A percentile compares a stretch with the other conserved stretches of the same genome.
These are phyloP conservation scores for Trichoderma sp. DNA, from an alignment of 2,329 filamentous ascomycete genomes.

Conservation along the genomic window DNA sequence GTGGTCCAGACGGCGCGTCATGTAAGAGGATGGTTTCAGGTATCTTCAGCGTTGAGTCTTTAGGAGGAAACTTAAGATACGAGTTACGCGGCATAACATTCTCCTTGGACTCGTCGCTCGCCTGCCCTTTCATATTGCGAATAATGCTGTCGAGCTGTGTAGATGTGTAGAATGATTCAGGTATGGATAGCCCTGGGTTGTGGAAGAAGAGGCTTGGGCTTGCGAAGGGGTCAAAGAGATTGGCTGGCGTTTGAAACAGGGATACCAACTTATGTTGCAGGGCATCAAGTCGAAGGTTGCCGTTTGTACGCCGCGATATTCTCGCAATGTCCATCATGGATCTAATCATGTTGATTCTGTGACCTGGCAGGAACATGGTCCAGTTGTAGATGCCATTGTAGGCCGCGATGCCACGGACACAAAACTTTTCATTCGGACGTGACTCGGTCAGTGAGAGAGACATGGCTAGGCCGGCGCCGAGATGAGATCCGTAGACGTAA, in stretches of 20 bases:
- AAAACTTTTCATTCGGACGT: constrained; percentile 47
- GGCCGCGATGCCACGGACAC: constrained; percentile 57
- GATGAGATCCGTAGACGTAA: constrained; percentile 59
- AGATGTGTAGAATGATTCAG: constrained; percentile 49
- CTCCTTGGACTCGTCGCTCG: constrained; percentile 15
- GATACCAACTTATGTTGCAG: constrained; percentile 43
- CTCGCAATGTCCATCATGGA: background rate
- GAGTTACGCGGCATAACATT: constrained; percentile 46
- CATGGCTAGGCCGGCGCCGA: constrained; percentile 61
- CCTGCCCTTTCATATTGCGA: constrained; percentile 35
- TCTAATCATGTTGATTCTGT: constrained; percentile 47
- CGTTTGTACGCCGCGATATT: constrained; percentile 26
- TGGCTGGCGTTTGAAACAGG: constrained; percentile 54
- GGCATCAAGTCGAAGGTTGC: constrained; percentile 42
- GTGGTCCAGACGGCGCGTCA: constrained; percentile 38
- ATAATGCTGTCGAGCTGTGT: constrained; percentile 37
- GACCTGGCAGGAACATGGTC: constrained; percentile 62
- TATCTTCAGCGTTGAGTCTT: constrained; percentile 51
- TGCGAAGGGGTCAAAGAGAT: constrained; percentile 64
- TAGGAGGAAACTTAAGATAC: constrained; percentile 54
- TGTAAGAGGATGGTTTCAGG: constrained; percentile 56
- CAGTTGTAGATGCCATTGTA: constrained; percentile 68
- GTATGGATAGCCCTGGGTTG: constrained; percentile 52
- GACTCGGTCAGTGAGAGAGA: constrained; percentile 62
- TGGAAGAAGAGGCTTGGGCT: constrained; percentile 64